These are phyloP conservation scores for Hevea brasiliensis DNA, from an alignment of 345 rosid species.

Conservation along the genomic window DNA sequence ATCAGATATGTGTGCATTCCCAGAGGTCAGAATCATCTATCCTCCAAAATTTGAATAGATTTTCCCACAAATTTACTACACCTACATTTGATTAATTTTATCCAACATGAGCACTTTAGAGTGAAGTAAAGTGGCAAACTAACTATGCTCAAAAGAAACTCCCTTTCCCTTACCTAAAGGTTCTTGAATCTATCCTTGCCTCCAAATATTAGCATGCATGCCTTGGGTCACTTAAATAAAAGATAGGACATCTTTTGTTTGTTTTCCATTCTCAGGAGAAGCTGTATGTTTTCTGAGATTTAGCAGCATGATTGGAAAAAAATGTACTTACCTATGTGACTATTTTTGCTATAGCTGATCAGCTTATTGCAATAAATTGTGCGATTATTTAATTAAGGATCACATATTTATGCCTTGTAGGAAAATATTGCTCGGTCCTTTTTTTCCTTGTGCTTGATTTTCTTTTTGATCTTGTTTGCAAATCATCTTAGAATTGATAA, in stretches of 20 bases:
- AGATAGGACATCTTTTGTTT: no score
- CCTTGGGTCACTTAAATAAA: not conserved
- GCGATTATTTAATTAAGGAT: not conserved
- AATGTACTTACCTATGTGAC: not conserved
- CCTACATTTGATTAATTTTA: not conserved
- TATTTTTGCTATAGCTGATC: not conserved
- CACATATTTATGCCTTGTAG: not conserved
- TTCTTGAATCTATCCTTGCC: not conserved
- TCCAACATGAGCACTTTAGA: not conserved
- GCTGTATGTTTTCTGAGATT: not conserved
- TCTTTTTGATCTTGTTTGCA: not conserved
- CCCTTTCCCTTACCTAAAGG: not conserved
- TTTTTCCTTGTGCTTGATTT: not conserved
- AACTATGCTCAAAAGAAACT: no score
- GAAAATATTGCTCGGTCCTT: not conserved
- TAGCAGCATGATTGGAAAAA: not conserved
- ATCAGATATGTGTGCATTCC: not conserved
- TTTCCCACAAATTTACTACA: not conserved
- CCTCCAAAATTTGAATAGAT: not conserved
- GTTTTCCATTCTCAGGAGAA: not conserved
- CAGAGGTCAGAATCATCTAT: not conserved
- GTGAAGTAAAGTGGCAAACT: not conserved
- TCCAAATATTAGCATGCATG: not conserved
- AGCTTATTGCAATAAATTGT: not conserved
- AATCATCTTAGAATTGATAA: not conserved